Evolutionary conservation across 1,139 yeast species (phyloP), one percentile per base, ranked within the genome.

Genomic region (Suhomyces terraborum): DNA sequence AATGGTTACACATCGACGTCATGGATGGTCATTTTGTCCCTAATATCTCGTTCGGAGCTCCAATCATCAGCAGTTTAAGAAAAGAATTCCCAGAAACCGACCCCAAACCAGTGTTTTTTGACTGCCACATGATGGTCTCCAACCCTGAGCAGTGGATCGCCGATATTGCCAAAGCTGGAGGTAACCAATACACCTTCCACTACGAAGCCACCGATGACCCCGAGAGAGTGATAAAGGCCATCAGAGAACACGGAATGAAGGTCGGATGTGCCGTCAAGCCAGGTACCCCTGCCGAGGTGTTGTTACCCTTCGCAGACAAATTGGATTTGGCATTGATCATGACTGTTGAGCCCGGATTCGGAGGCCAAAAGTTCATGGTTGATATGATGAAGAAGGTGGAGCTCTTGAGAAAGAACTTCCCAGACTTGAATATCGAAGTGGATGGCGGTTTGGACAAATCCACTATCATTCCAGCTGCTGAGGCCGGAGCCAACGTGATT

Each of bases 11-110:
- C 65, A 82, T 93, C 42, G 99, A 93, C 64, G 94, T 93, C 38
- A 93, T 93, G 99, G 99, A 93, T 63, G 98, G 98, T 41, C 93
- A 93, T 66, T 93, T 93, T 64, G 98, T 94, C 36, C 98, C 98
- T 52, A 93, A 94, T 69, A 84, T 93, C 55, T 83, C 97, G 5
- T 74, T 93, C 59, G 98, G 98, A 12, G 88, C 95, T 32, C 95
- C 96, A 43, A 81, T 93, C 41, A 89, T 93, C 44, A 70, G 80
- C 45, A 82, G 91, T 31, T 76, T 93, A 56, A 80, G 98, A 58
- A 75, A 79, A 50, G 80, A 81, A 43, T 75, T 91, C 40, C 97
- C 98, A 38, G 61, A 69, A 46, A 57, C 61, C 20, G 77, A 72
- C 30, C 69, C 73, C 36, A 62, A 65, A 32, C 61, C 64, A 20